Base-by-base conservation (phyloP, 108 stramenopile species). In the Fragilaria radians region DNA sequence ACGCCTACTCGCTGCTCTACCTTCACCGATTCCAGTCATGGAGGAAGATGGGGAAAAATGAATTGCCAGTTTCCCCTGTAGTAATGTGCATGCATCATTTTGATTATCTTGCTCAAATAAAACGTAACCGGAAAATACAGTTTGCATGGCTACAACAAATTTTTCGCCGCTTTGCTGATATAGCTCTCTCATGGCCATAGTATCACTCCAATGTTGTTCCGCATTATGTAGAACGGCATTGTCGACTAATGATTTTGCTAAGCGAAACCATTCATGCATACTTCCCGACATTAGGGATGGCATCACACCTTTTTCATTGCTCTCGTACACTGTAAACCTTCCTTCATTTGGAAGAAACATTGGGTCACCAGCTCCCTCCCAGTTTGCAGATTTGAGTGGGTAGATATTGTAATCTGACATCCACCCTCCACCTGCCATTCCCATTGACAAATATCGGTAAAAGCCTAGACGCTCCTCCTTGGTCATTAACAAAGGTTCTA, bases 371-470 rank as follows among this genome's bases (percentile, higher is more conserved):
- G 50, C 7, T 9, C 17, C 19, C 17, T 21, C 19, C 17, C 5
- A 24, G 7, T 9, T 51, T 22, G 28, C 22, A 19, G 22, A 18
- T 18, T 33, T n/a, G 17, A 68, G 53, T 19, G 67, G 67, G 32
- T 61, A 54, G 34, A 23, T 54, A 45, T 68, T 61, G 31, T 55
- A 68, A 31, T 68, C 67, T 7, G 28, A 27, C 48, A 61, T 47
- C 59, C 61, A 68, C n/a, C 67, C 67, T 27, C 67, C 67, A 32
- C 53, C 67, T 21, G 55, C 51, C 23, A 33, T 30, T 32, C 50
- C 54, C 67, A 68, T 68, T 14, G 67, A 59, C 14, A 68, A 25
- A 53, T 54, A 68, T 19, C 61, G 34, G 14, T 27, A 33, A 57
- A 57, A 57, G 32, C 55, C 22, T 9, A 68, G 17, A 14, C 52